These are phyloP conservation scores for Multifurca ochricompacta DNA, from an alignment of 768 basidiomycete genomes.

Conservation along the genomic window DNA sequence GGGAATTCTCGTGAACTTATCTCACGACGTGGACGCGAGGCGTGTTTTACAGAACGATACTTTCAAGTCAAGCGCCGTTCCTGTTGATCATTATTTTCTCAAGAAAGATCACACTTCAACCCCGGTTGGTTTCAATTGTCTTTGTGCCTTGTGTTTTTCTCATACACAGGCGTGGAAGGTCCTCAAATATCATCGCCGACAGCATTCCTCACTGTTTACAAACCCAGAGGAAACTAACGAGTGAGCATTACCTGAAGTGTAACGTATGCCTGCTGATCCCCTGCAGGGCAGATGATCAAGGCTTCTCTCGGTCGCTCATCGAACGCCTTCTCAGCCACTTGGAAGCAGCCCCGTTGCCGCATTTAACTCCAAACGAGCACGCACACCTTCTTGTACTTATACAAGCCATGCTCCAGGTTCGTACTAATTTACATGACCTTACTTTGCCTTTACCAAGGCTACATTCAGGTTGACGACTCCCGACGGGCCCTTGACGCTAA, in stretches of 20 bases:
- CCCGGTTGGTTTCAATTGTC: conserved; percentile 6
- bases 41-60: conserved; percentile 15
- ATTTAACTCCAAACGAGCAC: conserved; percentile 72
- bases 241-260: conserved; percentile 31
- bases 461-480: conserved; percentile 74
- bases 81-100: conserved; percentile 53
- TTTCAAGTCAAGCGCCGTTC: conserved; percentile 41
- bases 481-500: conserved; percentile 86
- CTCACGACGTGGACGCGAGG: conserved; percentile 35
- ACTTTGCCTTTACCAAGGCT: not conserved
- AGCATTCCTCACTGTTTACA: conserved; percentile 49
- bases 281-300: conserved; percentile 39
- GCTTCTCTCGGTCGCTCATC: conserved; percentile 56
- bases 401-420: conserved; percentile 82
- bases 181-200: conserved; percentile 26
- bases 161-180: conserved; percentile 8
- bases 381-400: conserved; percentile 78
- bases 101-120: conserved; percentile 30
- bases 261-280: not conserved
- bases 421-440: not conserved
- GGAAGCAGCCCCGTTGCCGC: conserved; percentile 55
- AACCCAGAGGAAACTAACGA: conserved; percentile 34
- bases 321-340: conserved; percentile 53
- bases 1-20: conserved; percentile 64
- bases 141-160: not conserved